A percentile compares a stretch with the other conserved stretches of the same genome.
These are phyloP conservation scores for Aureobasidium mangrovei DNA, from an alignment of 2,329 filamentous ascomycete genomes.

Conservation along the genomic window DNA sequence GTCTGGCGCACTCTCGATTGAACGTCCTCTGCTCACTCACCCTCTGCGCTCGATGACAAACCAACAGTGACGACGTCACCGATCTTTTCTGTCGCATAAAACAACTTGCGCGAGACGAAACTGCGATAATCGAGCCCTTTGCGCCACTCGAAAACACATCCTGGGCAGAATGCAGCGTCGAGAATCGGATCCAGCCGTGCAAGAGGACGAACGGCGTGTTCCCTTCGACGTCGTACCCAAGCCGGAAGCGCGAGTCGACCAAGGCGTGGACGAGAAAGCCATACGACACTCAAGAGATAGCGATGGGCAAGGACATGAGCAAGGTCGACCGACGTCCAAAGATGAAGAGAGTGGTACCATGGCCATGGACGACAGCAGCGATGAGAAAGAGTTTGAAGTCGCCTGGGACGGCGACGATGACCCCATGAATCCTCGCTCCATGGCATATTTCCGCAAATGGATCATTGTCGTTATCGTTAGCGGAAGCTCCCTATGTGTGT, in stretches of 20 bases:
- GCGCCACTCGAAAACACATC: not conserved
- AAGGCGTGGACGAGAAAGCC: not conserved
- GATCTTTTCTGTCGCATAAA: not conserved
- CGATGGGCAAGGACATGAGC: not conserved
- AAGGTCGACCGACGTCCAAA: not conserved
- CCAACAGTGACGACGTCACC: not conserved
- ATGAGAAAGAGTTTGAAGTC: slow-evolving; percentile 53
- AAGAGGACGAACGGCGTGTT: slow-evolving; percentile 2
- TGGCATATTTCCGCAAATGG: slow-evolving; percentile 62
- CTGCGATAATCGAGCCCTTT: not conserved
- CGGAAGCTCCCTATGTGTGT: slow-evolving; percentile 65
- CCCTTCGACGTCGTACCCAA: slow-evolving; percentile 11
- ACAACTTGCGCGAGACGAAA: not conserved
- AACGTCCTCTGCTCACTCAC: not conserved
- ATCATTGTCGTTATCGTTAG: slow-evolving; percentile 66
- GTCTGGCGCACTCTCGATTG: not conserved
- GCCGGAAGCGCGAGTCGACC: not conserved
- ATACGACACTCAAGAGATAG: slow-evolving; percentile 2
- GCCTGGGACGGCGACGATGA: slow-evolving; percentile 67
- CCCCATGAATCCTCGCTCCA: slow-evolving; percentile 63
- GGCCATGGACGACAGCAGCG: not conserved
- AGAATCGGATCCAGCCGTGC: not conserved
- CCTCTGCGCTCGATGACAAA: not conserved
- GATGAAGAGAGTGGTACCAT: slow-evolving; percentile 12
- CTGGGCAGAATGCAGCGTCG: not conserved